Evolutionary conservation across 352 stramenopile genomes (phyloP).

Genomic region (Globisporangium sylvaticum): DNA sequence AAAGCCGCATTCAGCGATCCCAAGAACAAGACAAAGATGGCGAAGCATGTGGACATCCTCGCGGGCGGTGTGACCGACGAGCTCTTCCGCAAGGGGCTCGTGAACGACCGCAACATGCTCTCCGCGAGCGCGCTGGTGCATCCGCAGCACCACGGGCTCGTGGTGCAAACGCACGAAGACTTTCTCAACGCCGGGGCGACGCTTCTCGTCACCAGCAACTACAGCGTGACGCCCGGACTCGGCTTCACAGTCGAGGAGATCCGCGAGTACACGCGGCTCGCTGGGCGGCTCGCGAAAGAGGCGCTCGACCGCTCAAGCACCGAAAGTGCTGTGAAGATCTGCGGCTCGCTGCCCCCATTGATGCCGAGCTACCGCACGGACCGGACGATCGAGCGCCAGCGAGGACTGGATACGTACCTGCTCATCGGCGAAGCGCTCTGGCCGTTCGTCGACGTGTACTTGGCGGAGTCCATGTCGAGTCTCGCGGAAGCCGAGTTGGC

Average conservation of each 20-base stretch:
- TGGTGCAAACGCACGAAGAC: conserved; percentile 63
- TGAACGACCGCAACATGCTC: conserved; percentile 90
- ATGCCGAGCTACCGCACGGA: conserved; percentile 88
- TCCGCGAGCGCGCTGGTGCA: conserved; percentile 81
- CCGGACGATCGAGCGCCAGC: conserved; percentile 66
- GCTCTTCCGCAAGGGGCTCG: conserved; percentile 75
- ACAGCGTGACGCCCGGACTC: conserved; percentile 80
- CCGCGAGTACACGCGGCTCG: conserved; percentile 48
- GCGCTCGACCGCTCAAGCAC: conserved; percentile 29
- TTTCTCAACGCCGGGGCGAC: conserved; percentile 80
- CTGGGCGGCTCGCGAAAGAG: conserved; percentile 60
- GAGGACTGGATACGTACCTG: conserved; percentile 73
- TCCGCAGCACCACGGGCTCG: conserved; percentile 52
- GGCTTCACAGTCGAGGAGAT: conserved; percentile 84
- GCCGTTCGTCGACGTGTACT: conserved; percentile 76
- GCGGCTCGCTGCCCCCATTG: conserved; percentile 88
- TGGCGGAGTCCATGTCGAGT: conserved; percentile 90
- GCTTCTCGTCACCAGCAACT: conserved; percentile 87
- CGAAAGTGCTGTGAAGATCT: conserved; percentile 47
- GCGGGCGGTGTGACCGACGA: conserved; percentile 88
- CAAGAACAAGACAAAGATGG: background rate
- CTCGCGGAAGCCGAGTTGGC: conserved; percentile 82
- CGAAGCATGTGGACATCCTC: conserved; percentile 44
- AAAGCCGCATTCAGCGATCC: background rate
- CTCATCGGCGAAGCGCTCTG: conserved; percentile 71